Conservation (phyloP, 257 asterid genomes). For the Thymus quinquecostatus region DNA sequence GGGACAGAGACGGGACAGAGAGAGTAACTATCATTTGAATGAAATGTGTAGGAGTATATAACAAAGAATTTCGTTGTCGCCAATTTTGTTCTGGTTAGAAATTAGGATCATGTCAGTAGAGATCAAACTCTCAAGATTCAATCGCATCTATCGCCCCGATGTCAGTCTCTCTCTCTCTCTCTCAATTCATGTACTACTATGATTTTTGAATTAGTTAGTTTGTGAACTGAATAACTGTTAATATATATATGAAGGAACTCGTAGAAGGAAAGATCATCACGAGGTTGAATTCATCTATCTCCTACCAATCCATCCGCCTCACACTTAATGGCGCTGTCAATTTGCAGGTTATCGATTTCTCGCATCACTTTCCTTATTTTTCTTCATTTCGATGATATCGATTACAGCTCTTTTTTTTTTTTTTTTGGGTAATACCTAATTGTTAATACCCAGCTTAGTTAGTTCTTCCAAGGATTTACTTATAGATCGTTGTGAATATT, state of each 20-base stretch:
- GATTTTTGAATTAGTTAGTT: neutral
- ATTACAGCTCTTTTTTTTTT: neutral
- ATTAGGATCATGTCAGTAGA: constrained; percentile 54
- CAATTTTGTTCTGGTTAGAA: neutral
- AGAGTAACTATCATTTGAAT: too few species aligned
- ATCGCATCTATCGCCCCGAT: constrained; percentile 67
- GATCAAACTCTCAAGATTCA: constrained; percentile 77
- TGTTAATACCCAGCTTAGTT: too few species aligned
- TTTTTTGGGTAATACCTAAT: too few species aligned
- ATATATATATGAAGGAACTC: constrained; percentile 48
- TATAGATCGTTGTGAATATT: constrained; percentile 6
- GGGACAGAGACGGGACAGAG: too few species aligned
- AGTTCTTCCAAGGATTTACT: neutral
- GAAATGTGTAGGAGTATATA: too few species aligned
- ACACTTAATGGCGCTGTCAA: constrained; percentile 67
- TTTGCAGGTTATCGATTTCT: constrained; percentile 57
- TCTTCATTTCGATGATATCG: neutral
- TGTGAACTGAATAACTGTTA: constrained; percentile 25
- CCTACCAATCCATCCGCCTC: constrained; percentile 75
- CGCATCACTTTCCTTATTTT: neutral
- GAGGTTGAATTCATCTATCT: constrained; percentile 55
- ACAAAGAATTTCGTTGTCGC: too few species aligned
- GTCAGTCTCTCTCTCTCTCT: constrained; percentile 37
- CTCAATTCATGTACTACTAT: neutral
- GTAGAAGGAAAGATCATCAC: constrained; percentile 67